A percentile compares a stretch with the other conserved stretches of the same genome.
Conservation (phyloP, 495 filamentous ascomycete genomes). For the Staphylotrichum tortipilum region DNA sequence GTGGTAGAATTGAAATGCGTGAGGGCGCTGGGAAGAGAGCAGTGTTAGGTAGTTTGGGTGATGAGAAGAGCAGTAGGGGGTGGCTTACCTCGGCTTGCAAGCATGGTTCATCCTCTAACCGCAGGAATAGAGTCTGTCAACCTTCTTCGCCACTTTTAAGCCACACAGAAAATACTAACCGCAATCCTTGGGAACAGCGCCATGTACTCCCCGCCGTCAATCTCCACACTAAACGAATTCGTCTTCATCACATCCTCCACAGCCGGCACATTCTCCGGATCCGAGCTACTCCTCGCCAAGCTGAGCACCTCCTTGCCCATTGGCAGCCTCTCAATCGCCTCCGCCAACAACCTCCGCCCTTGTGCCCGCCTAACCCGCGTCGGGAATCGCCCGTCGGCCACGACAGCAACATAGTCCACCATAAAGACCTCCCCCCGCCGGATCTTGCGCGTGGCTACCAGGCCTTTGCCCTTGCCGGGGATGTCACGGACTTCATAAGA, state of each 20-base stretch:
- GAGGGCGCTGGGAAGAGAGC: conserved; percentile 17
- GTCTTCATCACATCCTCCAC: conserved; percentile 29
- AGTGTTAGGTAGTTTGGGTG: background rate
- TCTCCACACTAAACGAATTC: conserved; percentile 21
- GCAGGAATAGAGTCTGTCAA: too few species aligned
- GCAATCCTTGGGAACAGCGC: conserved; percentile 20
- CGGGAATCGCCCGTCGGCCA: conserved; percentile 23
- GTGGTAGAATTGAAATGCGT: conserved; percentile 23
- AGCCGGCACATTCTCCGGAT: conserved; percentile 13
- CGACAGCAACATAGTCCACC: conserved; percentile 20
- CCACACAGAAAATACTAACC: too few species aligned
- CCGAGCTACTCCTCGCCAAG: conserved; percentile 22
- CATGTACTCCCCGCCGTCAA: conserved; percentile 10
- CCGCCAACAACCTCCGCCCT: conserved; percentile 17
- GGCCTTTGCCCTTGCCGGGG: conserved; percentile 24
- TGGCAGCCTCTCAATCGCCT: conserved; percentile 19
- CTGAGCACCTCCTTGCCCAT: conserved; percentile 19
- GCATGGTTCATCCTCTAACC: conserved; percentile 32
- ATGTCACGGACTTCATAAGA: conserved; percentile 21
- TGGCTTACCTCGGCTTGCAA: conserved; percentile 27
- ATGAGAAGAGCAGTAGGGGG: background rate
- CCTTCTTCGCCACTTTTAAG: too few species aligned
- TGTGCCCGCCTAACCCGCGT: conserved; percentile 14
- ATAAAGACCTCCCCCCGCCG: conserved; percentile 22
- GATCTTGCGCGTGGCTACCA: conserved; percentile 26